Percentiles rank a stretch among this genome's conserved stretches.
Evolutionary conservation across 106 monocot species (phyloP).

Genomic region (Platanthera guangdongensis): DNA sequence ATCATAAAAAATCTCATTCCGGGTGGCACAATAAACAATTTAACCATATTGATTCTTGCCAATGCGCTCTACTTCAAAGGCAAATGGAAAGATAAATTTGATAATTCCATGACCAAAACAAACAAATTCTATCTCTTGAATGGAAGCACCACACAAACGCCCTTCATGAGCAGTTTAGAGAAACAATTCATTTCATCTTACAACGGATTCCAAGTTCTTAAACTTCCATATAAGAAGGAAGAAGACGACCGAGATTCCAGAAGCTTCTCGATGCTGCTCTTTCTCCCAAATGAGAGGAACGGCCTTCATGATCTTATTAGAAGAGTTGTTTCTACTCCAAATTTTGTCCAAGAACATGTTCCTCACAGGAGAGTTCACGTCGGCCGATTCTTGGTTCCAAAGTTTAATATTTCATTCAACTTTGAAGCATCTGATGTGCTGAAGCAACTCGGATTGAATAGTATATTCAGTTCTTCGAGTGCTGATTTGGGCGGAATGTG

Average conservation of each 20-base stretch:
- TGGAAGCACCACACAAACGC: constrained; percentile 5
- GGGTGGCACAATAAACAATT: not conserved
- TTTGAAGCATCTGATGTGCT: constrained; percentile 15
- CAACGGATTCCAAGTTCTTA: constrained; percentile 24
- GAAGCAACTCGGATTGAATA: constrained; percentile 1
- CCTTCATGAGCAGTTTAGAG: constrained; percentile 17
- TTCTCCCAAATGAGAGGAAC: constrained; percentile 22
- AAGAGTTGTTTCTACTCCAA: not conserved
- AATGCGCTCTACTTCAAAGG: constrained; percentile 38
- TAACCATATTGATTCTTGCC: constrained; percentile 7
- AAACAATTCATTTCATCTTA: constrained; percentile 13
- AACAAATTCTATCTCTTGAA: constrained; percentile 17
- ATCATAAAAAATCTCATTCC: constrained; percentile 19
- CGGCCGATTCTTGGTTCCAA: constrained; percentile 23
- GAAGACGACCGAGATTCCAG: not conserved
- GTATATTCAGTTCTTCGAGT: not conserved
- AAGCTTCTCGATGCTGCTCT: constrained; percentile 24
- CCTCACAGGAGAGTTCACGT: not conserved
- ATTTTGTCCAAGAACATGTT: constrained; percentile 10
- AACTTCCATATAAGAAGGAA: constrained; percentile 13
- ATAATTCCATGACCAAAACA: constrained; percentile 2
- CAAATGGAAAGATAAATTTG: constrained; percentile 19
- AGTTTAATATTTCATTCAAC: constrained; percentile 22
- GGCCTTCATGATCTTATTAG: constrained; percentile 13
- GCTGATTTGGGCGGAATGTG: constrained; percentile 24